phyloP scores from a whole-genome alignment of 495 filamentous ascomycete genomes.

The Neurospora cerealis region DNA sequence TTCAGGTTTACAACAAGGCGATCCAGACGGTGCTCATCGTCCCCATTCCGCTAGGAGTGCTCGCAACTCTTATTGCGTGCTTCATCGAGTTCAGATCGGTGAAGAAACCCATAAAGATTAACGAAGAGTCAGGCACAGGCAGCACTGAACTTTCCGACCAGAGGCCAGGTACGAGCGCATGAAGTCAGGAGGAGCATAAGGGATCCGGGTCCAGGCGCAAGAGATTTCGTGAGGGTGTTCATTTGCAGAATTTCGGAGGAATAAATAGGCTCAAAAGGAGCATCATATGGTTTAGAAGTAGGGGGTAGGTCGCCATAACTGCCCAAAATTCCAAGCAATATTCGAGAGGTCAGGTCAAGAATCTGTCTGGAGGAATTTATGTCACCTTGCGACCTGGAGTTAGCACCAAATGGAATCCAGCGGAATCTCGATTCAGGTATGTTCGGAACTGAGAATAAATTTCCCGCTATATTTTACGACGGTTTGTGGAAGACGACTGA shows the following conservation, averaged over 20 bases:
- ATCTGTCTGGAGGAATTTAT: not conserved
- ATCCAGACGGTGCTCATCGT: constrained; percentile 21
- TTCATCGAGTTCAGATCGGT: constrained; percentile 44
- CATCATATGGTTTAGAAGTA: not conserved
- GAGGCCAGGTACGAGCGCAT: not conserved
- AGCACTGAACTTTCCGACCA: not conserved
- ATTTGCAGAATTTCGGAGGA: not conserved
- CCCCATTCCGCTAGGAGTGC: constrained; percentile 24
- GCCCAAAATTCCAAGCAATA: not conserved
- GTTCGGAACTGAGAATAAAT: not conserved
- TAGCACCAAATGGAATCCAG: not conserved
- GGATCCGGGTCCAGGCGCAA: not conserved
- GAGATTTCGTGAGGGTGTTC: not conserved
- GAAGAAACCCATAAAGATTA: constrained; percentile 9
- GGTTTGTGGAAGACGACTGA: not conserved
- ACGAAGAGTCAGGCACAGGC: not conserved
- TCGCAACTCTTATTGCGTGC: constrained; percentile 28
- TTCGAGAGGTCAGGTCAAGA: not conserved
- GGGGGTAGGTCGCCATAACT: not conserved
- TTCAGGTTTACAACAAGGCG: constrained; percentile 23
- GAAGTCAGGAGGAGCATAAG: not conserved
- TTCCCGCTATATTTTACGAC: not conserved
- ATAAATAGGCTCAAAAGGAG: not conserved
- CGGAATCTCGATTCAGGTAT: not conserved
- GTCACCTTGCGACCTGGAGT: not conserved